Evolutionary conservation across 2,329 filamentous ascomycete genomes (phyloP), one percentile per base, ranked within the genome.

Genomic region (Cladosporium phlei): DNA sequence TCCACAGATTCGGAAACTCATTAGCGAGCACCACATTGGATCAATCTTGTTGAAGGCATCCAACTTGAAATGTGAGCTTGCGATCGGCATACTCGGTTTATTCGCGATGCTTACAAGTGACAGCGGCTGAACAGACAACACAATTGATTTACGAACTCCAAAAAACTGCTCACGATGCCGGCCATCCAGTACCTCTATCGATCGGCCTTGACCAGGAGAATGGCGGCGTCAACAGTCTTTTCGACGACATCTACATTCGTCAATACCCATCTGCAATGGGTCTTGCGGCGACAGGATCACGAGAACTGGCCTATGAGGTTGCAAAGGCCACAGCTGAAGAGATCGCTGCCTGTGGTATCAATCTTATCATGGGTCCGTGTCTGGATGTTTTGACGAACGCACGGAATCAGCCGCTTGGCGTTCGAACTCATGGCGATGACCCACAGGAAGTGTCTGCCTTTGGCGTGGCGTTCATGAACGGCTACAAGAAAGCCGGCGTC

Each of bases 261-360:
- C 93, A 97, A 64, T 98, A 95, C 57, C 93, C 93, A 7, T 95
- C 90, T 61, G 87, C 91, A 52, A 97, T 98, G 91, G 91, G 90
- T 10, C 78, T 96, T 51, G 89, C 91, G n/a, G 93, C 93, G 17
- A 89, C 90, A 4, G 88, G 90, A 19, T 90, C 85, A 9, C 83
- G 83, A 27, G 82, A 93, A 9, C 73, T 97, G 46, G 88, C 91
- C 5, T 95, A 91, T 62, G 85, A 91, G 56, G 82, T 97, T 46
- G 91, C 89, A 47, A 90, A 91, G 67, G 90, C 93, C 12, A 97
- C 91, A 0, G 93, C 89, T 3, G 86, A 91, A 56, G 93, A 97
- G 66, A 79, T 97, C 21, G 83, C 86, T 37, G 89, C 93, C 9
- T 93, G 94, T 57, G 93, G 93, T 24, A 87, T 98, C 59, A 98